Percentiles rank a stretch among this genome's conserved stretches.
Evolutionary conservation across 495 filamentous ascomycete genomes (phyloP).

Genomic region (Cryomyces minteri): DNA sequence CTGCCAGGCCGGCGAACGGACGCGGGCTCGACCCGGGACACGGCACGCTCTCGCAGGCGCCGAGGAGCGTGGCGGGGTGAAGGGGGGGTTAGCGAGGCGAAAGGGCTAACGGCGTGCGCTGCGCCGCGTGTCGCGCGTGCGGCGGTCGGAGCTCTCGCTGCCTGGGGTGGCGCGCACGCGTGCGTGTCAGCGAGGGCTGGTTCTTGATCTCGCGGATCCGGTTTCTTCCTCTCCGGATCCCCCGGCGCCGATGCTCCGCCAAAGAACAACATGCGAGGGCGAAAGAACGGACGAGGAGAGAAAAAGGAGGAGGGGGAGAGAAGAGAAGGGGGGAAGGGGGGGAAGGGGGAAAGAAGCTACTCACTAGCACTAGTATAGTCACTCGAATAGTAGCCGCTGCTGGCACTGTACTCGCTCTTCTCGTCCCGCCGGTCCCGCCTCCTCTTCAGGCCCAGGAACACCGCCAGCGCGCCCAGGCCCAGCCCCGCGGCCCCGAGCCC

Average conservation of each 20-base stretch:
- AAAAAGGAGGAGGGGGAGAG: too few relatives aligned
- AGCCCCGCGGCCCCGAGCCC: constrained; percentile 38
- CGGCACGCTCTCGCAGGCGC: too few relatives aligned
- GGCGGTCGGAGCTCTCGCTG: constrained; percentile 20
- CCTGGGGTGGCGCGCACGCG: constrained; percentile 3
- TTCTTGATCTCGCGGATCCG: not conserved
- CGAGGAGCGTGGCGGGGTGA: too few relatives aligned
- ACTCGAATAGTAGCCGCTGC: constrained; percentile 10
- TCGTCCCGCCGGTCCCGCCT: constrained; percentile 29
- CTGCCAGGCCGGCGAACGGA: too few relatives aligned
- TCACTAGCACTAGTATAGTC: constrained; percentile 22
- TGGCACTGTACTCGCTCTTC: constrained; percentile 14
- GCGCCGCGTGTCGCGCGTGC: constrained; percentile 17
- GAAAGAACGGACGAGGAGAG: too few relatives aligned
- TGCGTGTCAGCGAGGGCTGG: not conserved
- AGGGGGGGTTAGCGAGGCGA: too few relatives aligned
- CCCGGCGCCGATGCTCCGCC: not conserved
- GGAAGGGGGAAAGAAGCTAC: not conserved
- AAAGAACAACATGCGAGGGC: too few relatives aligned
- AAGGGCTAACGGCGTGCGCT: too few relatives aligned
- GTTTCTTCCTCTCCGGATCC: not conserved
- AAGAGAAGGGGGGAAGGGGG: too few relatives aligned
- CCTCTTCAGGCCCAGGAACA: constrained; percentile 61
- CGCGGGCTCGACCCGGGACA: too few relatives aligned
- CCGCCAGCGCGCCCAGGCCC: constrained; percentile 43